These are phyloP conservation scores for Laguncularia racemosa DNA, from an alignment of 345 rosid species.

Conservation along the genomic window DNA sequence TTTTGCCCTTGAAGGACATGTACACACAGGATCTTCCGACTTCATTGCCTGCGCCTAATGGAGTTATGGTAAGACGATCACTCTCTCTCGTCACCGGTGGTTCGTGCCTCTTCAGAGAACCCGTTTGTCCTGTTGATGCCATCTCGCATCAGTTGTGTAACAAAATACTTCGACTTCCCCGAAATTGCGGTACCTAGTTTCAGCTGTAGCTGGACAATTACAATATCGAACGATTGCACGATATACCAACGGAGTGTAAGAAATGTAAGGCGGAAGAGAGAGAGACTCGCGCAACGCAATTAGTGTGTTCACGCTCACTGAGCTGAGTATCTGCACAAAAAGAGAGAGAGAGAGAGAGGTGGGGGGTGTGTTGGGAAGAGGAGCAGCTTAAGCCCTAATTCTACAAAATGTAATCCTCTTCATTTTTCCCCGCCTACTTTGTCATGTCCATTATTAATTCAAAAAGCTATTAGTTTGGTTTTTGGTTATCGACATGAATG, in stretches of 20 bases:
- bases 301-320: too few relatives aligned
- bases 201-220: too few relatives aligned
- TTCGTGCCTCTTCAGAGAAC: conserved; percentile 62
- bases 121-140: conserved; percentile 47
- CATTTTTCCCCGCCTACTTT: neutral
- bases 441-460: conserved; percentile 5
- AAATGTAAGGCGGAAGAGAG: neutral
- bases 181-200: too few relatives aligned
- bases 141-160: conserved; percentile 1
- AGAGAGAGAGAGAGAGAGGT: too few relatives aligned
- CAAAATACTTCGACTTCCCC: neutral
- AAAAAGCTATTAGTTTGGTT: neutral
- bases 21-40: conserved; percentile 90
- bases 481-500: too few relatives aligned
- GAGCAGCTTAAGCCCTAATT: too few relatives aligned
- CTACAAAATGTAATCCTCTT: too few relatives aligned
- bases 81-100: conserved; percentile 54
- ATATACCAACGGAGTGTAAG: too few relatives aligned
- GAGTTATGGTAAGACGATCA: conserved; percentile 69
- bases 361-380: too few relatives aligned
- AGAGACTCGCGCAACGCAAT: neutral
- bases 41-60: conserved; percentile 91
- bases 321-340: too few relatives aligned
- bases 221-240: too few relatives aligned
- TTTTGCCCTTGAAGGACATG: conserved; percentile 88